These are phyloP conservation scores for Penicillium corylophilum DNA, from an alignment of 2,329 filamentous ascomycete species.

Conservation along the genomic window DNA sequence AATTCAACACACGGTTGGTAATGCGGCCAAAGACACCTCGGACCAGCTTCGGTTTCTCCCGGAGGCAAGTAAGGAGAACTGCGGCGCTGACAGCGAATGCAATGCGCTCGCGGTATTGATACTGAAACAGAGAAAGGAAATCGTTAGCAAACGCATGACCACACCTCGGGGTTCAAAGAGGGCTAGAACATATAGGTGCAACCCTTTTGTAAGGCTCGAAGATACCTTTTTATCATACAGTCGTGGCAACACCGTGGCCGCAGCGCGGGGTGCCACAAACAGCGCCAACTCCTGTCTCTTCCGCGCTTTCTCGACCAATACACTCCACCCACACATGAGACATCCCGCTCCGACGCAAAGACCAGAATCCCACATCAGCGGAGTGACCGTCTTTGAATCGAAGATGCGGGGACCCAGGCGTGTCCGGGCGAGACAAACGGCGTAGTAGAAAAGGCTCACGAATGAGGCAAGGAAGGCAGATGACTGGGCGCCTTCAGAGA, in stretches of 20 bases:
- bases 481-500: slow-evolving; percentile 64
- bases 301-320: slow-evolving; percentile 66
- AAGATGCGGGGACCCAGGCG: slow-evolving; percentile 69
- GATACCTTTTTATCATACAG: slow-evolving; percentile 57
- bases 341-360: slow-evolving; percentile 72
- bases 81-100: slow-evolving; percentile 68
- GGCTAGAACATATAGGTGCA: slow-evolving; percentile 18
- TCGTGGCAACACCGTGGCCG: slow-evolving; percentile 71
- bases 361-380: slow-evolving; percentile 57
- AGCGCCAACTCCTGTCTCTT: slow-evolving; percentile 73
- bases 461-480: slow-evolving; percentile 77
- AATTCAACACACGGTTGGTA: slow-evolving; percentile 28
- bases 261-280: slow-evolving; percentile 76
- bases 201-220: slow-evolving; percentile 17
- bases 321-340: slow-evolving; percentile 76
- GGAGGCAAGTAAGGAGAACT: slow-evolving; percentile 66
- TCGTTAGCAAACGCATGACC: slow-evolving; percentile 20
- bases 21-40: slow-evolving; percentile 67
- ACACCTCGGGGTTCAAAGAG: slow-evolving; percentile 2
- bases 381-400: slow-evolving; percentile 53
- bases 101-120: slow-evolving; percentile 66
- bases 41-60: slow-evolving; percentile 63
- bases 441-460: slow-evolving; percentile 79
- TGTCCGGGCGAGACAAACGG: slow-evolving; percentile 74
- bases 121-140: slow-evolving; percentile 38